A percentile compares a stretch with the other conserved stretches of the same genome.
These are phyloP conservation scores for Penicillium manginii DNA, from an alignment of 495 filamentous ascomycete species.

Conservation along the genomic window DNA sequence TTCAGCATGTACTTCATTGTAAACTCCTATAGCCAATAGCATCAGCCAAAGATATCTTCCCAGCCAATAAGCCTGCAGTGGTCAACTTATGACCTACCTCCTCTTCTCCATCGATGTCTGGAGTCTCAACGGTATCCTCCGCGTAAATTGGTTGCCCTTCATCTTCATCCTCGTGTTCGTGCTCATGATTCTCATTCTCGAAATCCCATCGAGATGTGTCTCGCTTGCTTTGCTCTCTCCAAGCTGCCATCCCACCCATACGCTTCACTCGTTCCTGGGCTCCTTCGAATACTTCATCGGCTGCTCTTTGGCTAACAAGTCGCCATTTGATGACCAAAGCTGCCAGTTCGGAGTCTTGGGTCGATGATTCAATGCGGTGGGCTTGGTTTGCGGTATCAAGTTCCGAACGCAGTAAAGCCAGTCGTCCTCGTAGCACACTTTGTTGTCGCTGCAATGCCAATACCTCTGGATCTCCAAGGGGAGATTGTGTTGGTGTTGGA, in stretches of 20 bases:
- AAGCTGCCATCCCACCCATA: constrained; percentile 62
- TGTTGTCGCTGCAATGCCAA: constrained; percentile 38
- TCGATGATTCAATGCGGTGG: constrained; percentile 47
- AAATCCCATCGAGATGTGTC: constrained; percentile 36
- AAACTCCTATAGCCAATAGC: constrained; percentile 49
- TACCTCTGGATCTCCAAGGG: constrained; percentile 25
- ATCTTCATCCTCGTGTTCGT: constrained; percentile 34
- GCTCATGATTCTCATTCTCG: constrained; percentile 29
- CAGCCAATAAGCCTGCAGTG: neutral
- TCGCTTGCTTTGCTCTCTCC: constrained; percentile 52
- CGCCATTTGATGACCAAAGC: constrained; percentile 53
- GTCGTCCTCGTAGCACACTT: constrained; percentile 35
- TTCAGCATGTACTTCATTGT: constrained; percentile 76
- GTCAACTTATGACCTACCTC: constrained; percentile 19
- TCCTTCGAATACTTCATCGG: constrained; percentile 53
- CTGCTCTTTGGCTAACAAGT: constrained; percentile 48
- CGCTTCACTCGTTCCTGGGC: constrained; percentile 46
- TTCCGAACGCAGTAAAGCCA: constrained; percentile 38
- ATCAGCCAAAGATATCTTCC: too few relatives aligned
- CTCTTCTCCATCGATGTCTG: constrained; percentile 30
- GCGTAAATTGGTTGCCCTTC: constrained; percentile 29
- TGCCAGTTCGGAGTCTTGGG: constrained; percentile 51
- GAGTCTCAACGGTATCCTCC: constrained; percentile 5
- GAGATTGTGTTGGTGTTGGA: constrained; percentile 11
- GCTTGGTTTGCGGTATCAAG: constrained; percentile 57